Evolutionary conservation across 1,139 yeast species (phyloP), one percentile per base, ranked within the genome.

Genomic region (Suzukiozyma palmioleophila): DNA sequence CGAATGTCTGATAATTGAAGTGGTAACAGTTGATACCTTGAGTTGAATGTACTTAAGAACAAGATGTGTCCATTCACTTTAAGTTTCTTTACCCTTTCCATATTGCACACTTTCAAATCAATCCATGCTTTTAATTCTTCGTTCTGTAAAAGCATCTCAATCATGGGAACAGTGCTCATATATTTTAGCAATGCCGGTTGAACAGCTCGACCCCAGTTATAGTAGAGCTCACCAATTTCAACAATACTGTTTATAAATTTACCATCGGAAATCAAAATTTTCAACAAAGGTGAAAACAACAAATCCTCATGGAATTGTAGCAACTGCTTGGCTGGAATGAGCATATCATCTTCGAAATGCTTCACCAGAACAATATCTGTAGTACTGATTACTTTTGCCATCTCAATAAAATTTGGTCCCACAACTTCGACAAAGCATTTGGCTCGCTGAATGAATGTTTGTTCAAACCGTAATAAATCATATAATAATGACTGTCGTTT

Each of bases 401-500:
- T 81, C 69, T 49, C 62, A 21, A 69, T 53, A 39, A 71, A 70
- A 40, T 60, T 70, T 0, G 76, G 77, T 0, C 68, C 75, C 5
- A 68, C 75, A 10, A 54, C 43, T 26, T 77, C 76, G 3, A 84
- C 69, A 43, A 86, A 82, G 7, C 85, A 78, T 46, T 73, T 70
- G 2, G 90, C 82, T 52, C 88, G 74, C 40, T 77, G 79, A 24
- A 86, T 73, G 43, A 84, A 84, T n/a, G 79, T 75, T 49, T 84
- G 89, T 48, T 87, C 96, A 39, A 81, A 77, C 41, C 82, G 71
- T 27, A 88, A 76, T 35, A 87, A 62, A 54, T 88, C 96, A 58
- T 84, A 90, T 5, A 87, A 75, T 37, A 82, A 79, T 39, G 87
- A 83, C 55, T 88, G 96, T 30, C 82, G 71, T 52, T 79, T 80